phyloP scores from a whole-genome alignment of 108 stramenopile species.

The Nannochloropsis gaditana region DNA sequence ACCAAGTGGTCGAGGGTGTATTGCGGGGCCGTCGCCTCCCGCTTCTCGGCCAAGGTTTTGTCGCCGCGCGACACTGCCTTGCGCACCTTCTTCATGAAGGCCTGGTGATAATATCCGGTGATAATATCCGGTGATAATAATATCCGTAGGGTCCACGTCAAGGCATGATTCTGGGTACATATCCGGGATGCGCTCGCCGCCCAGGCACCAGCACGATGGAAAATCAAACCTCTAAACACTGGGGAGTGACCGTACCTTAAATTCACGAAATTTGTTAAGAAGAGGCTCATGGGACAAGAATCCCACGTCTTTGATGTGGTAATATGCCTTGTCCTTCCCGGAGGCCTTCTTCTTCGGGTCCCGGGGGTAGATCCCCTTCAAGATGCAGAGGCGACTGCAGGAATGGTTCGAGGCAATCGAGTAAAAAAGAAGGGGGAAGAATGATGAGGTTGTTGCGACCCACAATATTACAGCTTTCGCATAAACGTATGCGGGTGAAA shows the following conservation, averaged over 20 bases:
- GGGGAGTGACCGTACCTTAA: slow-evolving; percentile 31
- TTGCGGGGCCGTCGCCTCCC: slow-evolving; percentile 50
- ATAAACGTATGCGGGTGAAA: too few species aligned
- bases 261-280: slow-evolving; percentile 88
- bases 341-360: slow-evolving; percentile 73
- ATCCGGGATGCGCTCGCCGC: too few species aligned
- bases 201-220: too few species aligned
- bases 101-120: slow-evolving; percentile 40
- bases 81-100: slow-evolving; percentile 76
- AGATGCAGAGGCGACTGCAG: slow-evolving; percentile 84
- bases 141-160: too few species aligned
- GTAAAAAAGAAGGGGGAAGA: too few species aligned
- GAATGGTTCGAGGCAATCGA: neutral
- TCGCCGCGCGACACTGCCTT: slow-evolving; percentile 58
- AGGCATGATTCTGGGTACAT: too few species aligned
- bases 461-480: too few species aligned
- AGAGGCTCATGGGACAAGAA: slow-evolving; percentile 95
- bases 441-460: too few species aligned
- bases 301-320: slow-evolving; percentile 93
- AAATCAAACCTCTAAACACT: too few species aligned
- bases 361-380: slow-evolving; percentile 97
- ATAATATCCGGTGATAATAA: too few species aligned
- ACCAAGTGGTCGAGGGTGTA: slow-evolving; percentile 94
- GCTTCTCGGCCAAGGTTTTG: slow-evolving; percentile 21
- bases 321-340: slow-evolving; percentile 87